These are phyloP conservation scores for Aspergillus puulaauensis DNA, from an alignment of 2,329 filamentous ascomycete species.

Conservation along the genomic window DNA sequence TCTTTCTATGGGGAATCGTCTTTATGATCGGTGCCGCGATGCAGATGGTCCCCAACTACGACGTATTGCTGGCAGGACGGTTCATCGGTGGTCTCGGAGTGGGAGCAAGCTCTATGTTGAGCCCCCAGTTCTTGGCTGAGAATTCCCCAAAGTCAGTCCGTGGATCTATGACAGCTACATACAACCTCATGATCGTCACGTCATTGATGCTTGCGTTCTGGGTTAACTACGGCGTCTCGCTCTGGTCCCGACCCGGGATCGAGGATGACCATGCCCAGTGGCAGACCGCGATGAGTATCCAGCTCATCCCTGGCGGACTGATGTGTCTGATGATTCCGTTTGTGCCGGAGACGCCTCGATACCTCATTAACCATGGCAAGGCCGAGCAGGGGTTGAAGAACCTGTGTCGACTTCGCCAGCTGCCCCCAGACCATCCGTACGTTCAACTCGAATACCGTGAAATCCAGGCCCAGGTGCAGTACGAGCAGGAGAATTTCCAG, in stretches of 20 bases:
- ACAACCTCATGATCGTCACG: conserved; percentile 6
- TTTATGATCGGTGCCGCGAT: conserved; percentile 3
- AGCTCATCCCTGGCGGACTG: conserved; percentile 3
- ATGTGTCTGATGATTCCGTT: conserved; percentile 5
- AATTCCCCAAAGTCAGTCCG: conserved; percentile 36
- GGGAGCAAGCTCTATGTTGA: conserved; percentile 36
- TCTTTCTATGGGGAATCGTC: conserved; percentile 2
- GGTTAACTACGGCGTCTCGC: conserved; percentile 6
- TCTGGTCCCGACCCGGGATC: background rate
- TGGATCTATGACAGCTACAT: background rate
- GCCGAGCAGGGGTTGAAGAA: conserved; percentile 4
- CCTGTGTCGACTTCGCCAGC: background rate
- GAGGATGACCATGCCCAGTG: conserved; percentile 3
- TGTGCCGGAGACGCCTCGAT: conserved; percentile 3
- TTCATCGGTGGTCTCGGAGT: conserved; percentile 7
- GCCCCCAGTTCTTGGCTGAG: conserved; percentile 44
- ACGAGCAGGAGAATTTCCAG: conserved; percentile 26
- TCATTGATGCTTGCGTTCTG: conserved; percentile 4
- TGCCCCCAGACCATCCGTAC: conserved; percentile 30
- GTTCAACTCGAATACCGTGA: conserved; percentile 41
- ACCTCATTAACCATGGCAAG: conserved; percentile 6
- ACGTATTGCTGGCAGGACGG: conserved; percentile 11
- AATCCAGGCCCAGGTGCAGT: conserved; percentile 36
- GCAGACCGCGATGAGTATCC: conserved; percentile 4
- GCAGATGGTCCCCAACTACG: conserved; percentile 21